phyloP scores from a whole-genome alignment of 78 protist species.

The Chrysochromulina tobinii region DNA sequence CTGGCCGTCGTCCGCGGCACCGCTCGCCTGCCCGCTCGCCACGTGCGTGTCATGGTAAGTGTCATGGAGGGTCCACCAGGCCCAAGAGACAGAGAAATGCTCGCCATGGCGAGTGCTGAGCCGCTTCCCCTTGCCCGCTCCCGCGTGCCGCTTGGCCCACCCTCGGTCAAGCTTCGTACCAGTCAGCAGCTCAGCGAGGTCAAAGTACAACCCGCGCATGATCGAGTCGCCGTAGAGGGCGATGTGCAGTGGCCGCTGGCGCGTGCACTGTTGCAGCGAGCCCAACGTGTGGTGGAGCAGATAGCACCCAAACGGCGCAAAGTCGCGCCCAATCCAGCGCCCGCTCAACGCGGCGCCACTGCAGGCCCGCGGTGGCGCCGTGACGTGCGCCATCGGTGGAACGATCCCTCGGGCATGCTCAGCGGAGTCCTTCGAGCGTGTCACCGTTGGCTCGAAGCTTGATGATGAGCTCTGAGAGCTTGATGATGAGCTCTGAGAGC shows the following conservation, averaged over 20 bases:
- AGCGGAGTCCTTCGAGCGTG: no score
- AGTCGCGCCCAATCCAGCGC: not conserved
- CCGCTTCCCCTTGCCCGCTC: conserved; percentile 60
- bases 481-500: no score
- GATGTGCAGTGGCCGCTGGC: not conserved
- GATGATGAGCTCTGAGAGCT: no score
- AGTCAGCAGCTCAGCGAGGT: conserved; percentile 69
- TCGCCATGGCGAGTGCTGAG: conserved; percentile 47
- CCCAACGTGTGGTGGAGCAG: not conserved
- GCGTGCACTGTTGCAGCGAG: not conserved
- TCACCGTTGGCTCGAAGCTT: no score
- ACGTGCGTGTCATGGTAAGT: not conserved
- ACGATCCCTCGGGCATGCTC: no score
- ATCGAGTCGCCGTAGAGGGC: not conserved
- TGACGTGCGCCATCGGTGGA: no score
- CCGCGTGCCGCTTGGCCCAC: conserved; percentile 72
- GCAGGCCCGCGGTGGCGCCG: no score
- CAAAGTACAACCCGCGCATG: conserved; percentile 71
- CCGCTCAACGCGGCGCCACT: no score
- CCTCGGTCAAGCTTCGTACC: conserved; percentile 75
- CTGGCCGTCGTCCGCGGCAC: no score
- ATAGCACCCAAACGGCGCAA: not conserved
- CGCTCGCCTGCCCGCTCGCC: no score
- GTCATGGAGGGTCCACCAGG: conserved; percentile 11
- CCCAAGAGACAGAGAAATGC: not conserved